These are phyloP conservation scores for Entomophthora muscae DNA, from an alignment of 371 early-diverging fungal genomes.

Conservation along the genomic window DNA sequence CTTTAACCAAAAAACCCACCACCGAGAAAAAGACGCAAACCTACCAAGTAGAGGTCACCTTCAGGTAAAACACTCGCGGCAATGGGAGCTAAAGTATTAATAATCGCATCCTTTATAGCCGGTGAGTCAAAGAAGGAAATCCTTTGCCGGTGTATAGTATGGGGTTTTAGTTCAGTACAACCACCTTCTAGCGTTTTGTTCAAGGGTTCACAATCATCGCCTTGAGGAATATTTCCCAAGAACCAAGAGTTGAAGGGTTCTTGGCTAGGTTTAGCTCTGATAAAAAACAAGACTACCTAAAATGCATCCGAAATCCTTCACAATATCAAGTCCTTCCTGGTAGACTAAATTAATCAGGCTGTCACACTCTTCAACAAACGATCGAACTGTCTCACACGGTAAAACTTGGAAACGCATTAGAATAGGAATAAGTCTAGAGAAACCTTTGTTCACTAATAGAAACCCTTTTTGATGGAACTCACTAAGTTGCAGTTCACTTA, in stretches of 20 bases:
- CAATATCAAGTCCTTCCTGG: neutral
- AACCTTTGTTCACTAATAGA: neutral
- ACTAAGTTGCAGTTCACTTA: too few species aligned
- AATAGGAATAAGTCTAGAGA: neutral
- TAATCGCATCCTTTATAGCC: neutral
- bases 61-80: neutral
- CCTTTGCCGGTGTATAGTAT: neutral
- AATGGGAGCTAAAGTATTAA: neutral
- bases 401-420: neutral
- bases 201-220: too few species aligned
- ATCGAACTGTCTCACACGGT: neutral
- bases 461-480: neutral
- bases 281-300: neutral
- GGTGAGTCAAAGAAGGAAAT: neutral
- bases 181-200: too few species aligned
- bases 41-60: neutral
- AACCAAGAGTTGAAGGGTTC: neutral
- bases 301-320: neutral
- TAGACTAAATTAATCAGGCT: neutral
- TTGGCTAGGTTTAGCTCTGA: too few species aligned
- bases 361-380: neutral
- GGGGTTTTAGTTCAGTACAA: too few species aligned
- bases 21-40: too few species aligned
- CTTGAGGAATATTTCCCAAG: neutral
- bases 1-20: too few species aligned